phyloP scores from a whole-genome alignment of 2,329 filamentous ascomycete genomes.

The Cladophialophora bantiana region DNA sequence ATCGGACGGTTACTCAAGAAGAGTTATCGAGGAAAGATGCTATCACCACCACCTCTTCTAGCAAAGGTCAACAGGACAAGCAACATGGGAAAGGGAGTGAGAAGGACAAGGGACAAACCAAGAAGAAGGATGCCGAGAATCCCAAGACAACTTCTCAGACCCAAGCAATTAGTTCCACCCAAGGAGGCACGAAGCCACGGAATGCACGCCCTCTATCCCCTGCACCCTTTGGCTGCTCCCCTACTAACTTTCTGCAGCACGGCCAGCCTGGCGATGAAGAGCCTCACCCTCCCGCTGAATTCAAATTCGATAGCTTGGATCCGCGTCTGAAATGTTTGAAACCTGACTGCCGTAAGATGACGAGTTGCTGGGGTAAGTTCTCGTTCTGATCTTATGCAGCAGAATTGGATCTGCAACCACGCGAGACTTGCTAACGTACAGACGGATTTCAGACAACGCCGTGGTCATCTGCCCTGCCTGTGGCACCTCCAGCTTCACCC shows the following conservation, averaged over 20 bases:
- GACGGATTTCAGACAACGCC: constrained; percentile 41
- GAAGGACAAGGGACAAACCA: background rate
- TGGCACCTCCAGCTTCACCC: constrained; percentile 48
- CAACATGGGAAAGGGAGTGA: background rate
- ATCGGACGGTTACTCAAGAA: background rate
- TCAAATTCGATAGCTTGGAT: constrained; percentile 59
- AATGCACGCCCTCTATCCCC: background rate
- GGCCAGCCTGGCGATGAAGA: background rate
- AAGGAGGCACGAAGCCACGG: background rate
- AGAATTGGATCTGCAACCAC: background rate
- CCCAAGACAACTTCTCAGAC: background rate
- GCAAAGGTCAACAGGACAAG: background rate
- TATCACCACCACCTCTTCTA: background rate
- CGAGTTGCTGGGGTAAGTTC: constrained; percentile 40
- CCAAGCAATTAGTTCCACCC: background rate
- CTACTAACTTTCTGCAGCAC: background rate
- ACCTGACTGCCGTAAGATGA: constrained; percentile 43
- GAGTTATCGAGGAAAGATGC: background rate
- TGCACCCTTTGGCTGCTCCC: background rate
- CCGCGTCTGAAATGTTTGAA: constrained; percentile 48
- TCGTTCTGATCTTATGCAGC: background rate
- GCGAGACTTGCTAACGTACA: constrained; percentile 3
- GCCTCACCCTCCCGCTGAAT: constrained; percentile 4
- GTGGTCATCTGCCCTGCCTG: constrained; percentile 50
- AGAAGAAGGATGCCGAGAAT: background rate